These are phyloP conservation scores for Gonium pectorale DNA, from an alignment of 139 green algal species.

Conservation along the genomic window DNA sequence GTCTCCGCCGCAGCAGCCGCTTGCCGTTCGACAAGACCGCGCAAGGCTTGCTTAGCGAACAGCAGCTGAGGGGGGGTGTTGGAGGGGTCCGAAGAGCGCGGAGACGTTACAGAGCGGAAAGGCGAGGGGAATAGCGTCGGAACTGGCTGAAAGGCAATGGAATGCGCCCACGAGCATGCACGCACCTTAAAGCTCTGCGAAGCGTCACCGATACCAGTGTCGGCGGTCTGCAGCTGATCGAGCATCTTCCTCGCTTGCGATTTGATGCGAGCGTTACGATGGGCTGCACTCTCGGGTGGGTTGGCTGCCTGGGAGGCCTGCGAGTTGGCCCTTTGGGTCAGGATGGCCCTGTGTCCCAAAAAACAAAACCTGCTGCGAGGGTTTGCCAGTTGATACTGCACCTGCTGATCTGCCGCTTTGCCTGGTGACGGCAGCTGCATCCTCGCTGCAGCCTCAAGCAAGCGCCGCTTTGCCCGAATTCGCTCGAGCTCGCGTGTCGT, in stretches of 20 bases:
- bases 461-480: conserved; percentile 6
- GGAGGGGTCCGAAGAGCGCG: too few relatives aligned
- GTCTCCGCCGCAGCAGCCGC: conserved; percentile 2
- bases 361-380: too few relatives aligned
- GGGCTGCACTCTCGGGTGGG: neutral
- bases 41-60: conserved; percentile 23
- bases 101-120: neutral
- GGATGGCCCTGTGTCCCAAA: too few relatives aligned
- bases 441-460: conserved; percentile 24
- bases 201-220: conserved; percentile 15
- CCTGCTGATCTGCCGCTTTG: neutral
- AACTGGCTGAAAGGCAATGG: too few relatives aligned
- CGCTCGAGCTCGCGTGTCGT: conserved; percentile 20
- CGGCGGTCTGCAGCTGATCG: conserved; percentile 24
- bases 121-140: neutral
- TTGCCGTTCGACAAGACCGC: conserved; percentile 2
- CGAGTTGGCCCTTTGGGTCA: too few relatives aligned
- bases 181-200: conserved; percentile 27
- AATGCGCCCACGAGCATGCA: too few relatives aligned
- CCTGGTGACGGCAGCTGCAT: neutral
- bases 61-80: conserved; percentile 25
- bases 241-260: conserved; percentile 27
- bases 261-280: conserved; percentile 35
- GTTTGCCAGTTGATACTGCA: too few relatives aligned
- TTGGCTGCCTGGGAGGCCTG: too few relatives aligned